phyloP scores from a whole-genome alignment of 2,329 filamentous ascomycete species.

The Decorospora gaudefroyi region DNA sequence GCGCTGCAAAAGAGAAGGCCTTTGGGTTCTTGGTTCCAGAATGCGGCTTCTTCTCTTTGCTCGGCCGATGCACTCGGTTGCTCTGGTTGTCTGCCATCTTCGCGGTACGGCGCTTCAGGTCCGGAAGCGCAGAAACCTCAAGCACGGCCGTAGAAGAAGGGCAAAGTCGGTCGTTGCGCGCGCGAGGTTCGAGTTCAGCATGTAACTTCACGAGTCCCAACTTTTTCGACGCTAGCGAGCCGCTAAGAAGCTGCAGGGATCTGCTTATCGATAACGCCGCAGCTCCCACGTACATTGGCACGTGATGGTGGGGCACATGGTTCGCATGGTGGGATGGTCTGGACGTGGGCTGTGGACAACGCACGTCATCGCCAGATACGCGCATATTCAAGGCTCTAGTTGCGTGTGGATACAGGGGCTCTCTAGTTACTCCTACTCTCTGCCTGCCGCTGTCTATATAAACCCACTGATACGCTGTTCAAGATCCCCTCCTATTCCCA shows the following conservation, averaged over 20 bases:
- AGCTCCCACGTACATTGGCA: constrained; percentile 5
- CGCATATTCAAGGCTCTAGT: constrained; percentile 36
- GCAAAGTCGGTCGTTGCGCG: constrained; percentile 5
- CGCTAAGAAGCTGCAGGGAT: constrained; percentile 38
- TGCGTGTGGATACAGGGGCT: constrained; percentile 9
- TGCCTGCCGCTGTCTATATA: constrained; percentile 31
- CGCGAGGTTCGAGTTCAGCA: constrained; percentile 13
- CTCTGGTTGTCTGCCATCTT: constrained; percentile 67
- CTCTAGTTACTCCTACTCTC: constrained; percentile 4
- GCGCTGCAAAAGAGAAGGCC: constrained; percentile 82
- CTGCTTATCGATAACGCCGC: constrained; percentile 41
- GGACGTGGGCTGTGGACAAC: constrained; percentile 11
- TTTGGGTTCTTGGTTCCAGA: constrained; percentile 78
- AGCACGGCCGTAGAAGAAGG: constrained; percentile 1
- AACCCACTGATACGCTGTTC: constrained; percentile 22
- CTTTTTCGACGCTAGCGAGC: constrained; percentile 38
- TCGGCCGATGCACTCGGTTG: constrained; percentile 82
- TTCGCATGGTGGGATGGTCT: constrained; percentile 12
- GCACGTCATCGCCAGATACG: constrained; percentile 29
- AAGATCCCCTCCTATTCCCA: constrained; percentile 12
- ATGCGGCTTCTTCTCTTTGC: constrained; percentile 86
- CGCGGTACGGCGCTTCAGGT: no score
- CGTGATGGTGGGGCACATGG: constrained; percentile 18
- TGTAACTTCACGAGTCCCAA: constrained; percentile 17
- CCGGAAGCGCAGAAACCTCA: no score